These are phyloP conservation scores for Allium sativum DNA, from an alignment of 106 monocot species.

Conservation along the genomic window DNA sequence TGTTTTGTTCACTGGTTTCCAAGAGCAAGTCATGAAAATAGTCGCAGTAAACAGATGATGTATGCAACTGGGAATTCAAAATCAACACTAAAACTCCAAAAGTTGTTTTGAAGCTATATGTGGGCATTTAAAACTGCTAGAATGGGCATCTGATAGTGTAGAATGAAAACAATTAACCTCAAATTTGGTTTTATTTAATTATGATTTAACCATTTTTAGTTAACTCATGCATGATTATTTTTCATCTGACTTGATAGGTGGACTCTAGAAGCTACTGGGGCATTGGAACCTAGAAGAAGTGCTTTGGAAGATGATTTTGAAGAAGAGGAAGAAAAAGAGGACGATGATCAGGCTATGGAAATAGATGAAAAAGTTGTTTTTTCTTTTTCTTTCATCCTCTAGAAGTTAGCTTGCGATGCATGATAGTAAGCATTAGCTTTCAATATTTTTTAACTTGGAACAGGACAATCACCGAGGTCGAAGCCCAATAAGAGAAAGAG, in stretches of 20 bases:
- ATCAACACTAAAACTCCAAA: neutral
- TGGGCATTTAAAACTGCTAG: neutral
- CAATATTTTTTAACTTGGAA: neutral
- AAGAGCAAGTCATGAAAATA: too few species aligned
- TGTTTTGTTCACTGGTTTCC: too few species aligned
- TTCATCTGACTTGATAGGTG: slow-evolving; percentile 23
- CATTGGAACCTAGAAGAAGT: slow-evolving; percentile 79
- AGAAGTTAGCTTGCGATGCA: neutral
- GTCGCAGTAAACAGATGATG: neutral
- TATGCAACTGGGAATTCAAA: neutral
- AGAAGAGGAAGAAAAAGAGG: slow-evolving; percentile 96
- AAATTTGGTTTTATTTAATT: neutral
- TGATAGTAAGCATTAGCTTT: neutral
- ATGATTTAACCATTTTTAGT: neutral
- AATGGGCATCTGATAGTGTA: neutral
- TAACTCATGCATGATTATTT: neutral
- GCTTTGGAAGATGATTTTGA: slow-evolving; percentile 99
- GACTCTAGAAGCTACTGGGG: slow-evolving; percentile 71
- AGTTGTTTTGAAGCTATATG: neutral
- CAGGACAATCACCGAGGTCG: slow-evolving; percentile 73
- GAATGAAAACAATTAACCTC: neutral
- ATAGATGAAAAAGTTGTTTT: slow-evolving; percentile 37
- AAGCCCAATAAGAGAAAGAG: slow-evolving; percentile 70
- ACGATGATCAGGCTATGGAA: slow-evolving; percentile 55
- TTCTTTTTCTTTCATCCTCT: slow-evolving; percentile 20